Evolutionary conservation across 148 eudicot species (phyloP).

Genomic region (Polygonum maritimum): DNA sequence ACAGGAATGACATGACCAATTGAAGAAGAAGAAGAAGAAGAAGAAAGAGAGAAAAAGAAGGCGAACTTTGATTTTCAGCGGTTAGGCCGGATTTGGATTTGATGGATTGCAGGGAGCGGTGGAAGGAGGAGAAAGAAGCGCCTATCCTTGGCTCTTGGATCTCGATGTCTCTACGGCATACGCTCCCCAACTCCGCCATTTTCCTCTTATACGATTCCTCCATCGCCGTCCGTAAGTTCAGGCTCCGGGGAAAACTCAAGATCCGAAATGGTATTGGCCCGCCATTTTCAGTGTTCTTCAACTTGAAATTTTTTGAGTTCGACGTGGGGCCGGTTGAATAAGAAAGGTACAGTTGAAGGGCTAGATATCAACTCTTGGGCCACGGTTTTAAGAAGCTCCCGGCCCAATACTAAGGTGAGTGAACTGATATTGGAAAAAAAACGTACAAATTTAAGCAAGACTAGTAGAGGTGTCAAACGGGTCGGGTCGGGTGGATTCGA

Average conservation of each 20-base stretch:
- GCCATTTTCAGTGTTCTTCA: constrained; percentile 1
- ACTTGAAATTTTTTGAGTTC: background rate
- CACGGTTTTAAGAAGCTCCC: too few relatives aligned
- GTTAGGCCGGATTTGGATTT: constrained; percentile 26
- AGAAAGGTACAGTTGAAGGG: too few relatives aligned
- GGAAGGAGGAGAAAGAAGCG: constrained; percentile 13
- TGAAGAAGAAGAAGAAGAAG: background rate
- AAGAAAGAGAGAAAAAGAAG: background rate
- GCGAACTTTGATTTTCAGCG: constrained; percentile 39
- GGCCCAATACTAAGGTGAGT: too few relatives aligned
- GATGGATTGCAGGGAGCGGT: constrained; percentile 30
- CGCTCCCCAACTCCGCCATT: constrained; percentile 39
- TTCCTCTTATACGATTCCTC: constrained; percentile 22
- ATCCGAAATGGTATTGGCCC: constrained; percentile 11
- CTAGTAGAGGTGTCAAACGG: too few relatives aligned
- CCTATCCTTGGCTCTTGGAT: constrained; percentile 36
- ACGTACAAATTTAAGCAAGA: too few relatives aligned
- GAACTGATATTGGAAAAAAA: too few relatives aligned
- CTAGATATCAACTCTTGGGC: too few relatives aligned
- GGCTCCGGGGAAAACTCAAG: background rate
- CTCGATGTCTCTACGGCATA: constrained; percentile 47
- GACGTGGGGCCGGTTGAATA: background rate
- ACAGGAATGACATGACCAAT: background rate
- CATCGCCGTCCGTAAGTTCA: constrained; percentile 14
- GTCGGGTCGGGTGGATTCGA: too few relatives aligned